phyloP scores from a whole-genome alignment of 2,329 filamentous ascomycete species.

The Fusarium denticulatum region DNA sequence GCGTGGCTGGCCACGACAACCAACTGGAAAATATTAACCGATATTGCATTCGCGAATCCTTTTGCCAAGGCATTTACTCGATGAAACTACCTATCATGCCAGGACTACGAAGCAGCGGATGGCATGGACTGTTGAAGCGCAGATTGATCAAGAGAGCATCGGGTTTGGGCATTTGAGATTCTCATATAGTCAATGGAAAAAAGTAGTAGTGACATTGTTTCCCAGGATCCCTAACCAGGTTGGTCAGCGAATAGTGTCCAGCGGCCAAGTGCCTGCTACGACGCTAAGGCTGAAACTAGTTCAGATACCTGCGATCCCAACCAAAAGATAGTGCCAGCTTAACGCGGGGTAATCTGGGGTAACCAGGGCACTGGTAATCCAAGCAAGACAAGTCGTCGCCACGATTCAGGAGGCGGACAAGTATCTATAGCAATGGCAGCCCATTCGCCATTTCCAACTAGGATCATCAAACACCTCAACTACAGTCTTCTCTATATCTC shows the following conservation, averaged over 20 bases:
- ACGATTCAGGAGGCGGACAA: background rate
- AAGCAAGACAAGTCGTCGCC: background rate
- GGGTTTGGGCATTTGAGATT: background rate
- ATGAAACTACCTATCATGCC: background rate
- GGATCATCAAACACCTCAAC: background rate
- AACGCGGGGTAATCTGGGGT: constrained; percentile 30
- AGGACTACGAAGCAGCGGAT: background rate
- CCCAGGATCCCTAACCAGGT: background rate
- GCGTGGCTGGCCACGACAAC: background rate
- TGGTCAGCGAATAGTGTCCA: too few relatives aligned
- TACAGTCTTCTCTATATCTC: background rate
- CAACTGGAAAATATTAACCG: background rate
- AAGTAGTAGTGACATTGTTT: background rate
- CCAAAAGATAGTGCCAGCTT: background rate
- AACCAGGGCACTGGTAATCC: background rate
- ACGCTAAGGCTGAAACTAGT: constrained; percentile 10
- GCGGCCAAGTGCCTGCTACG: background rate
- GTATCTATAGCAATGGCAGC: constrained; percentile 15
- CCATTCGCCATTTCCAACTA: background rate
- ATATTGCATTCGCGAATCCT: background rate
- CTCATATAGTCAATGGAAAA: background rate
- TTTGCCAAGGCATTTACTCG: background rate
- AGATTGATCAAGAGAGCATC: background rate
- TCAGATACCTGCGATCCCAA: background rate
- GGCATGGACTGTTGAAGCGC: background rate